phyloP scores from a whole-genome alignment of 768 basidiomycete species.

The Boletus tylopilopsis region DNA sequence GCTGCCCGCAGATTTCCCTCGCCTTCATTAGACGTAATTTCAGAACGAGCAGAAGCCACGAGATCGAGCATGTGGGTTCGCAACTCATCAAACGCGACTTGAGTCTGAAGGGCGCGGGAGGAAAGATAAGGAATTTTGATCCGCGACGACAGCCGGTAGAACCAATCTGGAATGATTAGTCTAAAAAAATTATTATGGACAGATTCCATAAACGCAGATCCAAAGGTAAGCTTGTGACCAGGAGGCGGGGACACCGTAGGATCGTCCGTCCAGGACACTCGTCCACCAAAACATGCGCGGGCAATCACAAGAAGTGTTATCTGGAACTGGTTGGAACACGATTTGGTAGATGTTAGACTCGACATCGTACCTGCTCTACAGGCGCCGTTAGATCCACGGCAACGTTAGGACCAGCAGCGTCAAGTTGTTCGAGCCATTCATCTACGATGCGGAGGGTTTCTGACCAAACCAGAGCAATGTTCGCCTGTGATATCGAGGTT shows the following conservation, averaged over 20 bases:
- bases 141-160: slow-evolving; percentile 21
- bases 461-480: slow-evolving; percentile 46
- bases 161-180: slow-evolving; percentile 32
- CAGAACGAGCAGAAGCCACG: slow-evolving; percentile 35
- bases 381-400: slow-evolving; percentile 13
- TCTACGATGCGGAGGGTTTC: slow-evolving; percentile 38
- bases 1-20: slow-evolving; percentile 28
- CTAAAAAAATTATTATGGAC: slow-evolving; percentile 26
- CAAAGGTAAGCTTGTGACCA: slow-evolving; percentile 36
- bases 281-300: slow-evolving; percentile 41
- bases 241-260: slow-evolving; percentile 18
- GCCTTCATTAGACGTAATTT: slow-evolving; percentile 28
- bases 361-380: slow-evolving; percentile 14
- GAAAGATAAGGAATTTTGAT: slow-evolving; percentile 36
- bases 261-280: slow-evolving; percentile 33
- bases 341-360: neutral
- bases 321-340: slow-evolving; percentile 10
- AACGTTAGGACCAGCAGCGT: slow-evolving; percentile 20
- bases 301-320: slow-evolving; percentile 40
- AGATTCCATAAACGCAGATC: slow-evolving; percentile 28
- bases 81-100: slow-evolving; percentile 35
- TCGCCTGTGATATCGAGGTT: slow-evolving; percentile 31
- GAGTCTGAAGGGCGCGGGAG: slow-evolving; percentile 25
- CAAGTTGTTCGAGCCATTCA: slow-evolving; percentile 42
- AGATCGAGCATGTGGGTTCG: slow-evolving; percentile 40